These are phyloP conservation scores for Casaregolazyma suthepensis DNA, from an alignment of 1,139 yeast genomes.

Conservation along the genomic window DNA sequence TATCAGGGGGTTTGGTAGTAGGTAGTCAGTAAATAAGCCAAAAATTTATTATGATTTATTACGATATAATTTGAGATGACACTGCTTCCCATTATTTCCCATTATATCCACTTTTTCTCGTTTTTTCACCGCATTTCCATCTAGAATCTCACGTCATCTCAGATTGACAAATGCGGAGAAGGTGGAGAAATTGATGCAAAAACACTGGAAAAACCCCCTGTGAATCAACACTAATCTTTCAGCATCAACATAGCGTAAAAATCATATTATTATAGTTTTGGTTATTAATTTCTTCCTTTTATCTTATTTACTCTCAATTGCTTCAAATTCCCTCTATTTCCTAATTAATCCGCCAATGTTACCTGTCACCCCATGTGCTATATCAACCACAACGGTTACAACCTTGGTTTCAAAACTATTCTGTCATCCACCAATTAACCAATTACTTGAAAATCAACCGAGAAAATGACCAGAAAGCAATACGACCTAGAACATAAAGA, in stretches of 20 bases:
- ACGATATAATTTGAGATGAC: no score
- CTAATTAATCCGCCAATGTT: background rate
- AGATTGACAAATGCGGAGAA: background rate
- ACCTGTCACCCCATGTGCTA: background rate
- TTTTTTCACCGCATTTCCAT: no score
- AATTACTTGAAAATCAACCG: background rate
- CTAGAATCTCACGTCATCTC: no score
- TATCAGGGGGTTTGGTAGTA: no score
- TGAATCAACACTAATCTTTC: background rate
- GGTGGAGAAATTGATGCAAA: background rate
- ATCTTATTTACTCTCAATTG: background rate
- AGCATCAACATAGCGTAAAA: background rate
- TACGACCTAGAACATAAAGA: background rate
- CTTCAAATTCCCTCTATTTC: background rate
- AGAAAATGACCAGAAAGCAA: background rate
- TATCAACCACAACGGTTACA: background rate
- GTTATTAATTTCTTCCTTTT: no score
- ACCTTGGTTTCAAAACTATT: background rate
- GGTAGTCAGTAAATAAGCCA: no score
- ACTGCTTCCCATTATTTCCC: no score
- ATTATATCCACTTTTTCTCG: no score
- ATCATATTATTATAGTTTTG: no score
- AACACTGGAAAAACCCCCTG: background rate
- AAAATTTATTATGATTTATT: no score
- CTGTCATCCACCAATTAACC: background rate